Evolutionary conservation across 805 yeast genomes (phyloP), one percentile per base, ranked within the genome.

Genomic region (Metschnikowia anglica): DNA sequence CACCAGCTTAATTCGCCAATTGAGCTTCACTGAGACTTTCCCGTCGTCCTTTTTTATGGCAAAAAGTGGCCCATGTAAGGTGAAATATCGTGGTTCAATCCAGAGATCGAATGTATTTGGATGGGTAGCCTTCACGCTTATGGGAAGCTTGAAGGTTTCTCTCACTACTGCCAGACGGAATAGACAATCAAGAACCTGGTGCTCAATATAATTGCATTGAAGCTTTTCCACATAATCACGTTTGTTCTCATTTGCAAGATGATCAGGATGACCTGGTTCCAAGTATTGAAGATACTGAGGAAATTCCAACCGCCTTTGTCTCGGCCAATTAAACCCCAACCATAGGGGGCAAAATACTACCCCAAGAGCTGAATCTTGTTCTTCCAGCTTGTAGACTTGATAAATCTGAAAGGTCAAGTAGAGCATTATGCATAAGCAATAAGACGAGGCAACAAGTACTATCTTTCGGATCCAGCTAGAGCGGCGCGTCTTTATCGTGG

Each of bases 1-100:
- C 5, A 66, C 44, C 37, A 59, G 64, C 40, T 60, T 60, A 17
- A 67, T 51, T 10, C 37, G 29, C 73, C 73, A 67, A 1, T 26
- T 26, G 17, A 52, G 32, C 16, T 20, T 34, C 2, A 54, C 12
- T 2, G 38, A 29, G 1, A 52, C 19, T 2, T 25, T 19, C 1
- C 43, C 52, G 15, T 43, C 34, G 3, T n/a, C 20, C 15, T 48
- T 46, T 15, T 39, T 19, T n/a, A 60, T 41, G 4, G 48, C 44
- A 10, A 66, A 37, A 29, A 49, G 47, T 12, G 62, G 35, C 0
- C 73, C 73, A 5, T 66, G 62, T 1, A 68, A 41, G 3, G 64
- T 56, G 5, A 68, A 61, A 34, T 50, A 46, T 19, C 51, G 54
- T 13, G 59, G 51, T 43, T 66, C 65, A 9, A 65, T 40, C 71